These are phyloP conservation scores for Fusarium acutatum DNA, from an alignment of 2,329 filamentous ascomycete species.

Conservation along the genomic window DNA sequence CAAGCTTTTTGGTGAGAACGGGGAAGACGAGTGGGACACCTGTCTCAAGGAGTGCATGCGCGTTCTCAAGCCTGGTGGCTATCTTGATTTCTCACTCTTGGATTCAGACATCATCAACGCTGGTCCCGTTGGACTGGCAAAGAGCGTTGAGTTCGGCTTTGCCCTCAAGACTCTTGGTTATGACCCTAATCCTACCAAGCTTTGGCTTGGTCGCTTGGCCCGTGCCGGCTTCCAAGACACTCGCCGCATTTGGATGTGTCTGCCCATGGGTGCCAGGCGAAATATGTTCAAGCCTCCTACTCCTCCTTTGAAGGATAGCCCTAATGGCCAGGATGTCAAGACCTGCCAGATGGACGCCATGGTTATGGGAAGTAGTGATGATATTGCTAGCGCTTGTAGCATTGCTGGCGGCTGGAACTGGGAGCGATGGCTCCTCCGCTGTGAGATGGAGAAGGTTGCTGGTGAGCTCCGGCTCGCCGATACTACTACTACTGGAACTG, in stretches of 20 bases:
- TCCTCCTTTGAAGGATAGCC: conserved; percentile 47
- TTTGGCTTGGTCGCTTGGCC: conserved; percentile 78
- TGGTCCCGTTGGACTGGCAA: conserved; percentile 79
- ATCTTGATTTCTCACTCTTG: conserved; percentile 88
- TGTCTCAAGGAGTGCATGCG: conserved; percentile 88
- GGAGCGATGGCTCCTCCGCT: conserved; percentile 94
- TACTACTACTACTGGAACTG: conserved; percentile 59
- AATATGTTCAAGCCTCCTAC: conserved; percentile 43
- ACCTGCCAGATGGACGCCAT: conserved; percentile 68
- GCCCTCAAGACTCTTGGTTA: conserved; percentile 89
- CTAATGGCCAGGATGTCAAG: conserved; percentile 52
- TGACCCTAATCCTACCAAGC: conserved; percentile 83
- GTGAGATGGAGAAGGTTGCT: conserved; percentile 81
- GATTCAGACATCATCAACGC: conserved; percentile 91
- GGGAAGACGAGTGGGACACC: conserved; percentile 85
- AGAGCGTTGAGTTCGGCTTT: conserved; percentile 92
- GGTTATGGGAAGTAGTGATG: conserved; percentile 72
- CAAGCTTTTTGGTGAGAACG: conserved; percentile 73
- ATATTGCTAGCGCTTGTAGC: conserved; percentile 79
- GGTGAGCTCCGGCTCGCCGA: conserved; percentile 69
- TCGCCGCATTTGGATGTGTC: conserved; percentile 86
- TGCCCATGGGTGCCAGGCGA: conserved; percentile 75
- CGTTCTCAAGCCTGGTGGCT: conserved; percentile 90
- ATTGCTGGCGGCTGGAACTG: conserved; percentile 88
- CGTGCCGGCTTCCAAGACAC: conserved; percentile 81